Conservation (phyloP, 495 filamentous ascomycete species). For the Aspergillus heteromorphus region DNA sequence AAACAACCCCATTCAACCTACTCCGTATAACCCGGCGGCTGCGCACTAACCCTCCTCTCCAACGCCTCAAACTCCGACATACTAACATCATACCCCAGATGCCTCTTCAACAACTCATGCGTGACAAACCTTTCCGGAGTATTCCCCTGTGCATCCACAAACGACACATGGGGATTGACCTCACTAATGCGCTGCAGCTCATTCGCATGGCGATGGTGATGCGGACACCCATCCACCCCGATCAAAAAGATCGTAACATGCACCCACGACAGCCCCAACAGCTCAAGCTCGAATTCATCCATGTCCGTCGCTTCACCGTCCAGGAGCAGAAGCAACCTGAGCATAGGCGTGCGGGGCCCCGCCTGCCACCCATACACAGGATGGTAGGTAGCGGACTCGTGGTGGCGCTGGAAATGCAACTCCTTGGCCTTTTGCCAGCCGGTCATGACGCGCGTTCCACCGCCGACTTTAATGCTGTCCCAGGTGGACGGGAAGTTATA, state of each 20-base stretch:
- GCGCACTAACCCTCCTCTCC: background rate
- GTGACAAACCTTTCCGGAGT: conserved; percentile 41
- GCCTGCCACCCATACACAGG: conserved; percentile 47
- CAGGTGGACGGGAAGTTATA: conserved; percentile 34
- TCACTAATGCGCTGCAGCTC: conserved; percentile 43
- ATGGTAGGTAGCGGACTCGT: conserved; percentile 39
- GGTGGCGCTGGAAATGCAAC: conserved; percentile 43
- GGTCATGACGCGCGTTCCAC: conserved; percentile 40
- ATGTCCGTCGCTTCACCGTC: conserved; percentile 45
- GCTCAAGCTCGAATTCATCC: conserved; percentile 47
- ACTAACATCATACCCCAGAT: conserved; percentile 40
- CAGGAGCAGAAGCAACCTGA: conserved; percentile 38
- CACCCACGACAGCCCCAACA: conserved; percentile 41
- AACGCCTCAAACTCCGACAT: conserved; percentile 37
- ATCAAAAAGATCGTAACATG: conserved; percentile 47
- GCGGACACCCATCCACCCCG: conserved; percentile 43
- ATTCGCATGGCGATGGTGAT: conserved; percentile 46
- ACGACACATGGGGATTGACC: conserved; percentile 41
- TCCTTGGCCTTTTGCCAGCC: conserved; percentile 48
- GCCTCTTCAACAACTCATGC: conserved; percentile 44
- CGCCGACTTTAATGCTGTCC: conserved; percentile 30
- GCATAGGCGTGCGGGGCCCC: conserved; percentile 39
- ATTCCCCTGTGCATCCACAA: conserved; percentile 47
- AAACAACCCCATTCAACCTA: too few relatives aligned
- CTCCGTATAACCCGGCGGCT: background rate